Evolutionary conservation across 2,329 filamentous ascomycete species (phyloP), one percentile per base, ranked within the genome.

Genomic region (Pezicula carpinea): DNA sequence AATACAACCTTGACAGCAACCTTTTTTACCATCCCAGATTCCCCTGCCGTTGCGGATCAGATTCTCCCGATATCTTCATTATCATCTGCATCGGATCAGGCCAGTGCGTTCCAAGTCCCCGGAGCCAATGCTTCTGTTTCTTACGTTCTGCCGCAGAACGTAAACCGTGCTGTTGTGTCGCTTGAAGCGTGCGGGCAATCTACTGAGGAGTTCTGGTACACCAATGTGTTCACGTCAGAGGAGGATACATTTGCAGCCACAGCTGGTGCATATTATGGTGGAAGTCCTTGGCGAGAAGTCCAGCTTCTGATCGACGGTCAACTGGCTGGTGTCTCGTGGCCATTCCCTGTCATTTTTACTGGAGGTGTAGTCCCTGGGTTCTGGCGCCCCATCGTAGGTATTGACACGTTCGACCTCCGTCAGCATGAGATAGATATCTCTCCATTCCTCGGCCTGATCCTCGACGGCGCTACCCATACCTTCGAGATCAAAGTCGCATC

Each of bases 191-290:
- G 81, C 52, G 87, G 85, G 1, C 88, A 92, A 62, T 74, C 74
- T 1, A 67, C 73, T 14, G 88, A 92, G 66, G 88, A 92, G 63
- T 91, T 91, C 58, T 92, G 87, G 87, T 92, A 84, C 80, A 79
- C 74, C 49, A 91, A 90, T 59, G 80, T 88, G 1, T 77, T 84
- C 1, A 73, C 81, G 23, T 77, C 75, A 8, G 77, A 81, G 52
- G 70, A 69, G 2, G 53, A 72, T 26, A 73, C 75, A 3, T 90
- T 89, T 59, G 69, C 73, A 5, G 62, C 65, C 14, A 73, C 71
- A 2, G 72, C 74, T 1, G 78, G 77, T 10, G 63, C 66, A 2
- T 69, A 88, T 0, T 77, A 78, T n/a, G 87, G 85, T 0, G 79
- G 78, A 56, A 83, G 82, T 4, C 80, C 86, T 1, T 91, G 86